Evolutionary conservation across 1,284 basidiomycete species (phyloP), one percentile per base, ranked within the genome.

Genomic region (Entoloma clypeatum): DNA sequence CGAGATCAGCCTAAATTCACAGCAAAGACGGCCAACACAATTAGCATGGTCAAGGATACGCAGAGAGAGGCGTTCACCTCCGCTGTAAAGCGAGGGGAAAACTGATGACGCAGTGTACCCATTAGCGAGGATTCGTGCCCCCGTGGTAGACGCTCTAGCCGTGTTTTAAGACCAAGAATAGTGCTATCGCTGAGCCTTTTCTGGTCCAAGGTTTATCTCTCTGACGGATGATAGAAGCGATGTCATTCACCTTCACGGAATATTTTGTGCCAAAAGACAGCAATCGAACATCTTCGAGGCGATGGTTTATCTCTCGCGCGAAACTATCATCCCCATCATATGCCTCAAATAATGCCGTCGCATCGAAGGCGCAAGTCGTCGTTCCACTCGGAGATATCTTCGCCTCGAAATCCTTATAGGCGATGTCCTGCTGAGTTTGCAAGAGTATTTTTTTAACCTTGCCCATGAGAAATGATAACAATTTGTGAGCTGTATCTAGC

Each of bases 101-200:
- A 74, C 46, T 82, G 81, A 52, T 85, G 78, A 43, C 75, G 74
- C 36, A 86, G 50, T 4, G 79, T 79, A 31, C 78, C 80, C 30
- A 74, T 56, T 42, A 84, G 57, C 41, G 71, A 54, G 27, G 51
- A 45, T 11, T 50, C 36, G 39, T 37, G 39, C 30, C 45, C 55
- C 19, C 47, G 51, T 31, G 55, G 45, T 43, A 59, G 52, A 9
- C 58, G 49, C 37, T 57, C 54, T 39, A 64, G 54, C 35, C 58
- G 54, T 22, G 61, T 60, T 36, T 57, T 54, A 21, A 71, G 51
- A 18, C 56, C 50, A n/a, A 69, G 8, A 5, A 57, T 58, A 6
- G 70, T 74, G 27, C 61, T 62, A 4, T 67, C 59, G 11, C 56
- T 62, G 35, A 77, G 32, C 30, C 54, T 60, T 57, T 60, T 72